Evolutionary conservation across 306 rosid species (phyloP).

Genomic region (Corylus heterophylla): DNA sequence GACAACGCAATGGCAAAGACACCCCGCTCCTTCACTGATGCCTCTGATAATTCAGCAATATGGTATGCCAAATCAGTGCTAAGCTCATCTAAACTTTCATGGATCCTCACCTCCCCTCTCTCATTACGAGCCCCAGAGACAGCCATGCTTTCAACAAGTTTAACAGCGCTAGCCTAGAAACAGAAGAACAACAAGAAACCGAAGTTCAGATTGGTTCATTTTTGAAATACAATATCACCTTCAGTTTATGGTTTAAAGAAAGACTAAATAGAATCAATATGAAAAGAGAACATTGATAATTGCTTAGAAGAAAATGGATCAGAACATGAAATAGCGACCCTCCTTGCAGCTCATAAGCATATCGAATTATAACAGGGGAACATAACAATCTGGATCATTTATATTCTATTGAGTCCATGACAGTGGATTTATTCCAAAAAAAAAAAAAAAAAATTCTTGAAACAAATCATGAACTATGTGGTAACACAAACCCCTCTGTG

Average conservation of each 20-base stretch:
- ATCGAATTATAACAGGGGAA: slow-evolving; percentile 24
- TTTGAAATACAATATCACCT: slow-evolving; percentile 1
- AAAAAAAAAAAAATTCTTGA: slow-evolving; percentile 15
- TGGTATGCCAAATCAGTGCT: slow-evolving; percentile 83
- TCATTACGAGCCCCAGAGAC: slow-evolving; percentile 45
- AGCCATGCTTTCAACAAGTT: slow-evolving; percentile 57
- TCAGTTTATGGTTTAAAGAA: background rate
- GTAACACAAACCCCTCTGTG: slow-evolving; percentile 28
- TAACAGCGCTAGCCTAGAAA: slow-evolving; percentile 22
- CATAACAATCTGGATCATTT: slow-evolving; percentile 23
- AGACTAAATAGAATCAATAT: slow-evolving; percentile 16
- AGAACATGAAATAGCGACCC: slow-evolving; percentile 18
- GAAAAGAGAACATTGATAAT: slow-evolving; percentile 25
- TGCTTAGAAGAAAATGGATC: slow-evolving; percentile 15
- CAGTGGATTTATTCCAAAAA: background rate
- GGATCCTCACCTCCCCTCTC: slow-evolving; percentile 69
- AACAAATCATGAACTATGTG: slow-evolving; percentile 2
- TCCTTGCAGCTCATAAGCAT: slow-evolving; percentile 32
- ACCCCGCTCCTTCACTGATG: slow-evolving; percentile 88
- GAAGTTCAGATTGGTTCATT: slow-evolving; percentile 17
- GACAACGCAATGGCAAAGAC: slow-evolving; percentile 84
- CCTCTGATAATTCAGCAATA: slow-evolving; percentile 83
- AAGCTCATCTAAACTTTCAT: slow-evolving; percentile 90
- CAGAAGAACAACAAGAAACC: slow-evolving; percentile 9
- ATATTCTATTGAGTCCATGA: slow-evolving; percentile 21